These are phyloP conservation scores for Esteya vermicola DNA, from an alignment of 2,329 filamentous ascomycete genomes.

Conservation along the genomic window DNA sequence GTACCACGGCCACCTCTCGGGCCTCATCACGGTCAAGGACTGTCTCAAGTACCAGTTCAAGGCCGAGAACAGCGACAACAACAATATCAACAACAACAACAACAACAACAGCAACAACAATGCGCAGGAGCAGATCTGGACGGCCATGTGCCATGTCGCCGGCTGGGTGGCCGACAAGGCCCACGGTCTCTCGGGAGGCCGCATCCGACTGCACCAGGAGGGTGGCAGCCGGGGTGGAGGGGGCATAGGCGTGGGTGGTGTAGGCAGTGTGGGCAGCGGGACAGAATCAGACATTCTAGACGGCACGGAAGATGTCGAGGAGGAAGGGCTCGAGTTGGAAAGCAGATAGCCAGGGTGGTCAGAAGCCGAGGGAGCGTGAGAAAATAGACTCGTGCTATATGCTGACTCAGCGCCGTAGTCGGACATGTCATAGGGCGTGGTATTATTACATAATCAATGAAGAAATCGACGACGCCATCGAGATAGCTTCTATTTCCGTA, in stretches of 20 bases:
- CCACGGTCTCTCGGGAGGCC: constrained; percentile 36
- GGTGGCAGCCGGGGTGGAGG: too few species aligned
- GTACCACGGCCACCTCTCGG: constrained; percentile 68
- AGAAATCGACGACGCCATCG: too few species aligned
- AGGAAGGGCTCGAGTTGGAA: constrained; percentile 29
- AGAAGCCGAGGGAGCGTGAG: too few species aligned
- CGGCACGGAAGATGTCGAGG: constrained; percentile 34
- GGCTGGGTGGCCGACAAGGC: constrained; percentile 46
- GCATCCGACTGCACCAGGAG: constrained; percentile 33
- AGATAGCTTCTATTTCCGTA: too few species aligned
- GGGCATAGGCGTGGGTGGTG: constrained; percentile 11
- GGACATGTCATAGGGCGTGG: too few species aligned
- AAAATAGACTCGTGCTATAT: not conserved
- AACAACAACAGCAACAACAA: constrained; percentile 31
- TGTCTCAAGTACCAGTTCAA: constrained; percentile 97
- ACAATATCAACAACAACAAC: constrained; percentile 34
- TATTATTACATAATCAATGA: too few species aligned
- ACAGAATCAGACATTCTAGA: constrained; percentile 27
- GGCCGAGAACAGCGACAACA: constrained; percentile 70
- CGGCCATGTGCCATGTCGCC: constrained; percentile 33
- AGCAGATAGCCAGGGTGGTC: too few species aligned
- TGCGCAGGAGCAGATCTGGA: constrained; percentile 53
- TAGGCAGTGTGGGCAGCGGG: not conserved
- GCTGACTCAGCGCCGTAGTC: too few species aligned
- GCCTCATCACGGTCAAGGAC: constrained; percentile 90